Evolutionary conservation across 441 rosid genomes (phyloP).

Genomic region (Raphanus hybrid): DNA sequence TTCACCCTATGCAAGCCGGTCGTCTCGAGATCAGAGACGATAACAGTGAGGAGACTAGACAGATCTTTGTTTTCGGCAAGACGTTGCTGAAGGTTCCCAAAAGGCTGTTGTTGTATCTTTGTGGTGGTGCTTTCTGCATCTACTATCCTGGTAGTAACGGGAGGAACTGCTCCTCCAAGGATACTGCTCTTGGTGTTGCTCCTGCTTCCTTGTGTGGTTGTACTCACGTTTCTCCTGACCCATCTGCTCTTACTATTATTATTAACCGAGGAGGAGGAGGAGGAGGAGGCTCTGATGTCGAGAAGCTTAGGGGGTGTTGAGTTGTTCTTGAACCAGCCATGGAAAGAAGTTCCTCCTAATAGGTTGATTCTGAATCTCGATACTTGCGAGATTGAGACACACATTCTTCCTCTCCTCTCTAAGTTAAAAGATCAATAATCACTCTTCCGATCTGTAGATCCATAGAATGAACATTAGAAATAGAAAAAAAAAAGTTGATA

Average conservation of each 20-base stretch:
- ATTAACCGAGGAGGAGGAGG: conserved; percentile 45
- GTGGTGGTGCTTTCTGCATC: conserved; percentile 41
- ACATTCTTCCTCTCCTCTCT: conserved; percentile 41
- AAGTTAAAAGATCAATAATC: conserved; percentile 27
- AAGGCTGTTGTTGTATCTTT: conserved; percentile 48
- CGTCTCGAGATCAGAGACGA: conserved; percentile 79
- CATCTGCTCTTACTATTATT: conserved; percentile 74
- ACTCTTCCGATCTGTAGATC: not conserved
- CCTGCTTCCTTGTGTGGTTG: conserved; percentile 34
- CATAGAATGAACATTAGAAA: not conserved
- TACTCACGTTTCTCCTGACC: conserved; percentile 57
- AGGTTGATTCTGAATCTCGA: conserved; percentile 59
- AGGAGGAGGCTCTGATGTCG: conserved; percentile 49
- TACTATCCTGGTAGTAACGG: conserved; percentile 47
- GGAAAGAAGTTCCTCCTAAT: conserved; percentile 48
- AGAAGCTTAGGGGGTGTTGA: conserved; percentile 44
- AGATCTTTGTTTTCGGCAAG: conserved; percentile 60
- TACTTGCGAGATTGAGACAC: conserved; percentile 67
- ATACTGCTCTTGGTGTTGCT: conserved; percentile 33
- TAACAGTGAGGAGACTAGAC: conserved; percentile 58
- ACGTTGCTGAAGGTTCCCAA: conserved; percentile 51
- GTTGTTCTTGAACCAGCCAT: conserved; percentile 37
- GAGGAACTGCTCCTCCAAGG: conserved; percentile 57
- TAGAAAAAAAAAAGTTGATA: not conserved
- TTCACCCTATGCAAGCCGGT: conserved; percentile 64